Conservation (phyloP, 108 stramenopile species). For the Fistulifera pelliculosa region DNA sequence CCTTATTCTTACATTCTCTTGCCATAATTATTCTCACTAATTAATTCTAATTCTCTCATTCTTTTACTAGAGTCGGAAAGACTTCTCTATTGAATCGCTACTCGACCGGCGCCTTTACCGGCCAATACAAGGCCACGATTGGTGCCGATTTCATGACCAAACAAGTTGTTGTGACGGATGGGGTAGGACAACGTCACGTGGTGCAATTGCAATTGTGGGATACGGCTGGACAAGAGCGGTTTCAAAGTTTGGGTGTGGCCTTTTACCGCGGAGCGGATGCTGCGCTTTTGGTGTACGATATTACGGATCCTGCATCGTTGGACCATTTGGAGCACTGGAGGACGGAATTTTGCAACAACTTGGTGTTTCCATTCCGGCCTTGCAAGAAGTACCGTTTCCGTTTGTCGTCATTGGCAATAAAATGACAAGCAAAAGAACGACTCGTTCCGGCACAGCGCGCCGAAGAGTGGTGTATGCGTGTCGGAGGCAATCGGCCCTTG, state of each 20-base stretch:
- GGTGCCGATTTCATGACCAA: slow-evolving; percentile 96
- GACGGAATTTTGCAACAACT: slow-evolving; percentile 87
- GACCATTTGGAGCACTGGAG: slow-evolving; percentile 94
- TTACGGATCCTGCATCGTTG: slow-evolving; percentile 90
- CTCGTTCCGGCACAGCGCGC: slow-evolving; percentile 66
- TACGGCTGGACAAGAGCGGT: slow-evolving; percentile 98
- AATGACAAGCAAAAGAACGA: slow-evolving; percentile 76
- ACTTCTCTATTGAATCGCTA: slow-evolving; percentile 98
- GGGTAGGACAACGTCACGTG: slow-evolving; percentile 43
- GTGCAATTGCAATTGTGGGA: slow-evolving; percentile 98
- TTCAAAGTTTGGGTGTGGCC: slow-evolving; percentile 91
- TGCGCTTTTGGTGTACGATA: slow-evolving; percentile 95
- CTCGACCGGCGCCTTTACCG: slow-evolving; percentile 89
- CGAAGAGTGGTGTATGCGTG: slow-evolving; percentile 71
- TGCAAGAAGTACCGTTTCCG: slow-evolving; percentile 68
- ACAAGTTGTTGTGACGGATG: slow-evolving; percentile 66
- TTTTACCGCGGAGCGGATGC: slow-evolving; percentile 99
- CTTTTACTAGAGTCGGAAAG: slow-evolving; percentile 85
- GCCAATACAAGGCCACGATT: slow-evolving; percentile 97
- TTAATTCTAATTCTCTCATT: background rate
- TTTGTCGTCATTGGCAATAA: slow-evolving; percentile 97
- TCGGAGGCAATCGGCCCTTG: slow-evolving; percentile 61
- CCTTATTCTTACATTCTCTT: no score
- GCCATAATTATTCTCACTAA: background rate
- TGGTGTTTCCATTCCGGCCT: slow-evolving; percentile 33